phyloP scores from a whole-genome alignment of 2,329 filamentous ascomycete genomes.

The Colletotrichum sansevieriae region DNA sequence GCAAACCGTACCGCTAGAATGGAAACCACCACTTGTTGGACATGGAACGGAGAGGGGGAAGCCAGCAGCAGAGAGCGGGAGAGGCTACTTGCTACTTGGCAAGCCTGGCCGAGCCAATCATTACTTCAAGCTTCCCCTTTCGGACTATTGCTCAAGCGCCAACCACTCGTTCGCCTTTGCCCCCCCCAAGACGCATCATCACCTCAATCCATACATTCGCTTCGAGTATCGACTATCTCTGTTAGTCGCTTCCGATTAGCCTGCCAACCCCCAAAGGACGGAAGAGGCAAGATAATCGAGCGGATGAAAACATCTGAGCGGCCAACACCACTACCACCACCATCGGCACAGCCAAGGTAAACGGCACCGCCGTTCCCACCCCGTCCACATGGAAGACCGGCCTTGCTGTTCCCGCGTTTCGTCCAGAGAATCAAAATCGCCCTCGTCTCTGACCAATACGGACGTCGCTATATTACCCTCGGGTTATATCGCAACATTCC shows the following conservation, averaged over 20 bases:
- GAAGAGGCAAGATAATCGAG: background rate
- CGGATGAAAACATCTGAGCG: slow-evolving; percentile 31
- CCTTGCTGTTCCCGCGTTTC: slow-evolving; percentile 38
- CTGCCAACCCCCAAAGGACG: background rate
- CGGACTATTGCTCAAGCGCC: background rate
- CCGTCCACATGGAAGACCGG: slow-evolving; percentile 23
- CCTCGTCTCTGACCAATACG: background rate
- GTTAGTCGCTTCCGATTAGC: slow-evolving; percentile 22
- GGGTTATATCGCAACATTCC: slow-evolving; percentile 21
- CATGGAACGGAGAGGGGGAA: slow-evolving; percentile 25
- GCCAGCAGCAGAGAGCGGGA: too few species aligned
- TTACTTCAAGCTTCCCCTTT: slow-evolving; percentile 23
- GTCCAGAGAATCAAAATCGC: slow-evolving; percentile 30
- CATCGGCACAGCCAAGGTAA: background rate
- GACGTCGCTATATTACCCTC: slow-evolving; percentile 17
- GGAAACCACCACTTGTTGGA: slow-evolving; percentile 13
- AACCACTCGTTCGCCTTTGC: background rate
- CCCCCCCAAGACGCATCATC: slow-evolving; percentile 23
- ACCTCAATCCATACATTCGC: slow-evolving; percentile 6
- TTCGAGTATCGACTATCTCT: slow-evolving; percentile 20
- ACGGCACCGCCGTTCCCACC: background rate
- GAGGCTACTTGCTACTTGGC: too few species aligned
- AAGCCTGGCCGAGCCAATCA: background rate
- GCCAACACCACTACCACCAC: slow-evolving; percentile 7
- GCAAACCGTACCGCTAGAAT: slow-evolving; percentile 33